Base-by-base conservation (phyloP, 306 rosid species). In the Malus sylvestris region DNA sequence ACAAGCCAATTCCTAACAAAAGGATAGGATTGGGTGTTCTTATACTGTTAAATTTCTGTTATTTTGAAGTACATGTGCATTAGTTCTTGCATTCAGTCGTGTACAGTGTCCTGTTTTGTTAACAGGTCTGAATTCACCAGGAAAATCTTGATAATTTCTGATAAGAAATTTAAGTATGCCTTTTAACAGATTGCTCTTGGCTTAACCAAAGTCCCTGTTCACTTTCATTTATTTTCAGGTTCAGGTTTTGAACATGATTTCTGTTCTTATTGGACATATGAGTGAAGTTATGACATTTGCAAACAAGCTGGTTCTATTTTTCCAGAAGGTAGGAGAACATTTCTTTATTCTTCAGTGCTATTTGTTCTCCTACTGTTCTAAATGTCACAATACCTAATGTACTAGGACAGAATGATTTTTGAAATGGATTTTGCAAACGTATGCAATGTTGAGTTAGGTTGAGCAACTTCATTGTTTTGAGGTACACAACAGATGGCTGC, bases 161-260 rank as follows among this genome's bases (percentile, higher is more conserved):
- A 72, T 52, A 18, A 32, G 59, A 60, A 65, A 71, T 68, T 67
- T 66, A 49, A 59, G 44, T 67, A 33, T 69, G 45, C 18, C n/a
- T 45, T 60, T 38, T 35, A 46, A 71, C n/a, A 55, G 68, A 20
- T 20, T 62, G 76, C 67, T 76, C 66, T 25, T 77, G 51, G 30
- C 68, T 55, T 35, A 45, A 77, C 75, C 64, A 42, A 72, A 51
- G 30, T 68, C 72, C 49, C 73, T 79, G 20, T 81, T 85, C 81
- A 22, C 58, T 81, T 53, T 55, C 62, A 70, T 78, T 72, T 49
- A 18, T 80, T 79, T 85, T 74, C 93, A 94, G 98, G 98, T 94
- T 81, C 98, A 94, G 83, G 87, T 94, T 82, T 82, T 94, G 86
- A 89, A 94, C 87, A 83, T 92, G 85, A 87, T 94, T 69, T 94